Conservation (phyloP, 1,284 basidiomycete genomes). For the Ceratobasidium sp. region DNA sequence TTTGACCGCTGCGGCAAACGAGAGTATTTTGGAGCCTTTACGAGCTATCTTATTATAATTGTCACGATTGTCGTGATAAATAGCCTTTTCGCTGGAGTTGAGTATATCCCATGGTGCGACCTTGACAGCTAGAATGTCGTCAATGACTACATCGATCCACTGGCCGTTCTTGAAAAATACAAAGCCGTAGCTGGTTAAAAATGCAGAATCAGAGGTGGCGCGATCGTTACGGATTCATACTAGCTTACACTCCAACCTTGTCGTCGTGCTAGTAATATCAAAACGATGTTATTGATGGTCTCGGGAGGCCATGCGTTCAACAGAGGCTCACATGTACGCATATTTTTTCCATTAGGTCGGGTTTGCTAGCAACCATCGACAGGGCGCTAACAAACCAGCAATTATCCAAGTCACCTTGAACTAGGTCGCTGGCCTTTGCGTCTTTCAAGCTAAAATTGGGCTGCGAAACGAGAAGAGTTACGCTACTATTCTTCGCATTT, state of each 20-base stretch:
- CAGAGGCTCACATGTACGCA: constrained; percentile 62
- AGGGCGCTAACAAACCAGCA: constrained; percentile 68
- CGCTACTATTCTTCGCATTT: too few relatives aligned
- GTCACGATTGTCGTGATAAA: constrained; percentile 48
- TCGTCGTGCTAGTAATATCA: constrained; percentile 61
- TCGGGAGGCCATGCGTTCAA: not conserved
- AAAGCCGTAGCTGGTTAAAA: constrained; percentile 56
- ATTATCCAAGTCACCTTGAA: constrained; percentile 62
- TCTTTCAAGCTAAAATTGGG: constrained; percentile 63
- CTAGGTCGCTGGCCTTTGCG: constrained; percentile 57
- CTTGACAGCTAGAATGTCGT: constrained; percentile 47
- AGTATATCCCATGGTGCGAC: constrained; percentile 48
- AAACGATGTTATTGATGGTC: not conserved
- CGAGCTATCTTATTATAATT: constrained; percentile 12
- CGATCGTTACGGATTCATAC: too few relatives aligned
- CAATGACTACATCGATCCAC: constrained; percentile 50
- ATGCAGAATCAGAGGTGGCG: too few relatives aligned
- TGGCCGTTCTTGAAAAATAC: constrained; percentile 48
- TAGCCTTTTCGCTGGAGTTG: constrained; percentile 17
- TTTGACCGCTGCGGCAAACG: constrained; percentile 46
- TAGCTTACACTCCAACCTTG: constrained; percentile 61
- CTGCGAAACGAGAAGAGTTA: not conserved
- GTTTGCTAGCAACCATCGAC: constrained; percentile 59
- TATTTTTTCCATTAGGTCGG: constrained; percentile 64
- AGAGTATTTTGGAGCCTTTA: constrained; percentile 46